Percentiles rank a stretch among this genome's conserved stretches.
Conservation (phyloP, 1,284 basidiomycete species). For the Baeospora myosura region DNA sequence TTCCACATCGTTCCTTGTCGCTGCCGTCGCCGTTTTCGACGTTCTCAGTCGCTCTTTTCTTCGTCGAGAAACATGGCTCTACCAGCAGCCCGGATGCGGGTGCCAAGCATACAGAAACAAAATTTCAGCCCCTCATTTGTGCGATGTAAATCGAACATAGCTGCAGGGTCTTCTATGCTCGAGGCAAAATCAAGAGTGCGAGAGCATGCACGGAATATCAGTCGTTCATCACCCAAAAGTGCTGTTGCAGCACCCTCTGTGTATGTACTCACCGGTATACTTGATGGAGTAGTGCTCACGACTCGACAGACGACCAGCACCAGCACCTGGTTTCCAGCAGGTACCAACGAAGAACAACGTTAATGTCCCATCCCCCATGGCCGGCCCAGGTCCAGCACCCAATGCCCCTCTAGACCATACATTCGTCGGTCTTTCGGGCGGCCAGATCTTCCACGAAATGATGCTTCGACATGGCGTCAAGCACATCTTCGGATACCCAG, state of each 20-base stretch:
- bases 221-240: conserved; percentile 51
- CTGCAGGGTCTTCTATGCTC: conserved; percentile 42
- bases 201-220: conserved; percentile 61
- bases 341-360: conserved; percentile 47
- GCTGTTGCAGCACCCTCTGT: conserved; percentile 51
- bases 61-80: conserved; percentile 19
- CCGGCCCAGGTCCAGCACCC: conserved; percentile 40
- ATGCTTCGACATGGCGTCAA: conserved; percentile 96
- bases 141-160: conserved; percentile 47
- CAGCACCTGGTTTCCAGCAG: conserved; percentile 63
- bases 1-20: too few species aligned
- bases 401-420: conserved; percentile 59
- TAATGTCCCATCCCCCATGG: conserved; percentile 29
- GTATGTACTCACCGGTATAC: conserved; percentile 33
- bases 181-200: conserved; percentile 69
- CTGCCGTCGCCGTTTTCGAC: too few species aligned
- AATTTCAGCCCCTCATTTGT: conserved; percentile 31
- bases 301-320: conserved; percentile 45
- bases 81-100: conserved; percentile 32
- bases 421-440: conserved; percentile 92
- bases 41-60: too few species aligned
- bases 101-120: conserved; percentile 36
- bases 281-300: background rate
- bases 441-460: conserved; percentile 99
- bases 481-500: conserved; percentile 97